Percentiles rank a stretch among this genome's conserved stretches.
phyloP scores from a whole-genome alignment of 108 stramenopile species.

The Nitzschia sp. region DNA sequence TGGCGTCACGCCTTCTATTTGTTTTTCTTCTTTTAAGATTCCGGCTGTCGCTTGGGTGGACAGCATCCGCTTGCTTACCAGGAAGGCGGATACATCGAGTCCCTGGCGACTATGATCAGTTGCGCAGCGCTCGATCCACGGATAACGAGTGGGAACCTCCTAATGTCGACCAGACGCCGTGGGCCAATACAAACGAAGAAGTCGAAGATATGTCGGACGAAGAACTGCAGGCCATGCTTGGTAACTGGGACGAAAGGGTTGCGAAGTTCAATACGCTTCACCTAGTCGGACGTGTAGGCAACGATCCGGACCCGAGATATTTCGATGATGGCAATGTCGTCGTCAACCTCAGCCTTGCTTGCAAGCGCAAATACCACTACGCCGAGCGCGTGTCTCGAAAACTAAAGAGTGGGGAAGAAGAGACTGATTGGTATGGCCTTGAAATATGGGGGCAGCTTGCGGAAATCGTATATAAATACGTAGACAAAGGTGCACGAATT shows the following conservation, averaged over 20 bases:
- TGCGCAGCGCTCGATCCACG: no score
- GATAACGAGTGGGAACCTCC: not conserved
- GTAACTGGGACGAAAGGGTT: constrained; percentile 76
- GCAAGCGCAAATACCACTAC: constrained; percentile 83
- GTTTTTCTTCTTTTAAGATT: no score
- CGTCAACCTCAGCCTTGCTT: constrained; percentile 77
- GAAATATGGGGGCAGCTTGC: constrained; percentile 91
- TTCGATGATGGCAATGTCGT: constrained; percentile 91
- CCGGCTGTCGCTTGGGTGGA: no score
- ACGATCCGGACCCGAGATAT: constrained; percentile 80
- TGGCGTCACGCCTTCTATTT: no score
- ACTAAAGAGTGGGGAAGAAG: constrained; percentile 13
- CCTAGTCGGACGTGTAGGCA: constrained; percentile 84
- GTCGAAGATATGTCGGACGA: constrained; percentile 21
- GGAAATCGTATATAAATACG: constrained; percentile 79
- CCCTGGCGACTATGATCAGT: no score
- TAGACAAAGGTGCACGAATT: constrained; percentile 73
- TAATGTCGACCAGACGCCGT: not conserved
- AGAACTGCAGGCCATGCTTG: constrained; percentile 21
- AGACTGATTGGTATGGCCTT: constrained; percentile 92
- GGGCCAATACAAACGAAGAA: not conserved
- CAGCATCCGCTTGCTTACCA: no score
- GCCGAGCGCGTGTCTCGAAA: constrained; percentile 59
- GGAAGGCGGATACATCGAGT: no score
- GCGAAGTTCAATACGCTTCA: constrained; percentile 79